Evolutionary conservation across 805 yeast species (phyloP).

Genomic region (Yarrowia porcina): DNA sequence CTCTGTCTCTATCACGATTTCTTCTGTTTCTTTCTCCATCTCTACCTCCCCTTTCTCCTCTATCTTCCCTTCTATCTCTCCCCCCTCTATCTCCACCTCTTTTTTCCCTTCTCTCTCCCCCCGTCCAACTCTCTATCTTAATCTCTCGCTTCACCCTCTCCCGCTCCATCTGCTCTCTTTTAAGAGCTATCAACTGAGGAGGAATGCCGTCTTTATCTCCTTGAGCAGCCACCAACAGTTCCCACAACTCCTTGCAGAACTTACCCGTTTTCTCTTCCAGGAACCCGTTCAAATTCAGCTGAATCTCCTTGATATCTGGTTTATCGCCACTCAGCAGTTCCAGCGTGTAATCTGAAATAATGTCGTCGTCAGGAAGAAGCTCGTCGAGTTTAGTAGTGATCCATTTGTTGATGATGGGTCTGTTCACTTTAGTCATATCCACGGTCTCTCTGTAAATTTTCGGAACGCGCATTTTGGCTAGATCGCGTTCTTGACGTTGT

Average conservation of each 20-base stretch:
- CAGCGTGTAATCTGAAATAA: conserved; percentile 45
- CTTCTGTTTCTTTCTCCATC: conserved; percentile 40
- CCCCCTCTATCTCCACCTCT: neutral
- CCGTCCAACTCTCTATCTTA: conserved; percentile 8
- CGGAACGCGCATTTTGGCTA: conserved; percentile 28
- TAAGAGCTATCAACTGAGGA: conserved; percentile 33
- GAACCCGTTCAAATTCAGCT: conserved; percentile 47
- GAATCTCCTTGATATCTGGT: conserved; percentile 45
- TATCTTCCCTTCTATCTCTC: neutral
- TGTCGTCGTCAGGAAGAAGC: conserved; percentile 51
- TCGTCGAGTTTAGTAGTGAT: conserved; percentile 38
- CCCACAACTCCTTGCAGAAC: conserved; percentile 48
- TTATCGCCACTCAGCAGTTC: conserved; percentile 42
- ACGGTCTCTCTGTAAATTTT: conserved; percentile 39
- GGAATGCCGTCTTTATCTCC: conserved; percentile 49
- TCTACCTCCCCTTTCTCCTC: conserved; percentile 63
- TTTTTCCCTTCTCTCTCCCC: neutral
- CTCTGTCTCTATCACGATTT: neutral
- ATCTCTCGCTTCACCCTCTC: conserved; percentile 39
- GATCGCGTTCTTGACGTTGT: conserved; percentile 7
- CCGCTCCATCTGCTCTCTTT: conserved; percentile 17
- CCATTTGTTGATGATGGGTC: conserved; percentile 44
- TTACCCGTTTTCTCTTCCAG: conserved; percentile 42
- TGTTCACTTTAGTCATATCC: conserved; percentile 43
- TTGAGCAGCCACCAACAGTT: conserved; percentile 45